These are phyloP conservation scores for Mortierella sp. DNA, from an alignment of 371 early-diverging fungal genomes.

Conservation along the genomic window DNA sequence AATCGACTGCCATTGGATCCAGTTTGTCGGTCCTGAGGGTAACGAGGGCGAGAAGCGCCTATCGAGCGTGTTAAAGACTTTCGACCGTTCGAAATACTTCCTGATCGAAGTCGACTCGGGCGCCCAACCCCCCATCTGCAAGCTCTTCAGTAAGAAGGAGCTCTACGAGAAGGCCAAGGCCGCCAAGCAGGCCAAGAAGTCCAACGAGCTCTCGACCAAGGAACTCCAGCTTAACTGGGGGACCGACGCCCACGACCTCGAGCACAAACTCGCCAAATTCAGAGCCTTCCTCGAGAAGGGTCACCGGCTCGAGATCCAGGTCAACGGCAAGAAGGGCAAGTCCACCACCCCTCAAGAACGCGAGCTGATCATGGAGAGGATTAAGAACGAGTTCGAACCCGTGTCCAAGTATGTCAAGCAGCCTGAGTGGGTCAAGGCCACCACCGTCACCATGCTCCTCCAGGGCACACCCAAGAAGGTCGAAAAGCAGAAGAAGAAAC, in stretches of 20 bases:
- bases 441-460: constrained; percentile 48
- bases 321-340: constrained; percentile 66
- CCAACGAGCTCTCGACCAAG: constrained; percentile 62
- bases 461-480: constrained; percentile 35
- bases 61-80: constrained; percentile 48
- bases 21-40: constrained; percentile 64
- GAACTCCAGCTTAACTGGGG: constrained; percentile 74
- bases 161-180: constrained; percentile 67
- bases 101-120: constrained; percentile 67
- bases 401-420: constrained; percentile 50
- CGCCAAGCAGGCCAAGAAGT: constrained; percentile 60
- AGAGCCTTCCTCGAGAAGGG: constrained; percentile 71
- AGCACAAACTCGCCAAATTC: constrained; percentile 67
- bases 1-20: constrained; percentile 65
- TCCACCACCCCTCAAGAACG: constrained; percentile 38
- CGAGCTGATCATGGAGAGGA: constrained; percentile 29
- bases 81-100: constrained; percentile 66
- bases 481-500: constrained; percentile 16
- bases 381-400: constrained; percentile 53
- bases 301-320: constrained; percentile 68
- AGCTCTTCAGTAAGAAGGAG: constrained; percentile 67
- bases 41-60: constrained; percentile 59
- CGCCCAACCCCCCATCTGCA: constrained; percentile 67
- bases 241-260: constrained; percentile 69
- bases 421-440: constrained; percentile 42